Percentiles rank a stretch among this genome's conserved stretches.
Conservation (phyloP, 768 basidiomycete species). For the Agaricus sinodeliciosus region DNA sequence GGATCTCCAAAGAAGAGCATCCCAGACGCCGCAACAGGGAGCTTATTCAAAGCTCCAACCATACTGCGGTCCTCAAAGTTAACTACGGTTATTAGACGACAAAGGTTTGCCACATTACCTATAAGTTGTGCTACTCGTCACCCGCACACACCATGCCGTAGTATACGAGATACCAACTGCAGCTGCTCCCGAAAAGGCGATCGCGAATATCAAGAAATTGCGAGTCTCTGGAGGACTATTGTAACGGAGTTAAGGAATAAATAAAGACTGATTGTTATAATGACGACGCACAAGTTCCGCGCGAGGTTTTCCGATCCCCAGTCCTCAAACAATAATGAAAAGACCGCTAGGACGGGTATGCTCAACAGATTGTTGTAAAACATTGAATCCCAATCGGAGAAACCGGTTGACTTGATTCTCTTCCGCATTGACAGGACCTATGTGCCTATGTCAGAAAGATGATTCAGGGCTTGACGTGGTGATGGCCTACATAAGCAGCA, state of each 20-base stretch:
- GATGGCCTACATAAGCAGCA: conserved; percentile 73
- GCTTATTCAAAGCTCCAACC: conserved; percentile 96
- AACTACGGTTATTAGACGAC: conserved; percentile 3
- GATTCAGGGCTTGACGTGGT: not conserved
- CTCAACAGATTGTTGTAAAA: conserved; percentile 97
- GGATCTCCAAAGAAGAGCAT: conserved; percentile 95
- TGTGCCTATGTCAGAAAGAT: conserved; percentile 1
- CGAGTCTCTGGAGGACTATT: conserved; percentile 78
- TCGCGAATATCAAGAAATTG: conserved; percentile 72
- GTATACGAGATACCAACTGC: conserved; percentile 98
- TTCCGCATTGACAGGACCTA: conserved; percentile 96
- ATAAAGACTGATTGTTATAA: not conserved
- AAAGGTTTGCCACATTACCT: conserved; percentile 41
- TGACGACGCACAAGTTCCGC: conserved; percentile 78
- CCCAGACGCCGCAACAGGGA: conserved; percentile 97
- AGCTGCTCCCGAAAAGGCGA: conserved; percentile 94
- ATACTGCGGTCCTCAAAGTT: conserved; percentile 45
- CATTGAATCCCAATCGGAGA: conserved; percentile 98
- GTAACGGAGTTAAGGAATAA: not conserved
- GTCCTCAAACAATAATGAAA: conserved; percentile 81
- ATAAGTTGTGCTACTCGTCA: conserved; percentile 97
- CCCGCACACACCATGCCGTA: conserved; percentile 97
- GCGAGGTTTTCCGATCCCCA: conserved; percentile 77
- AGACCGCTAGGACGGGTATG: conserved; percentile 81
- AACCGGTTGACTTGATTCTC: conserved; percentile 89